Evolutionary conservation across 108 stramenopile species (phyloP).

Genomic region (Hondaea fermentalgiana): DNA sequence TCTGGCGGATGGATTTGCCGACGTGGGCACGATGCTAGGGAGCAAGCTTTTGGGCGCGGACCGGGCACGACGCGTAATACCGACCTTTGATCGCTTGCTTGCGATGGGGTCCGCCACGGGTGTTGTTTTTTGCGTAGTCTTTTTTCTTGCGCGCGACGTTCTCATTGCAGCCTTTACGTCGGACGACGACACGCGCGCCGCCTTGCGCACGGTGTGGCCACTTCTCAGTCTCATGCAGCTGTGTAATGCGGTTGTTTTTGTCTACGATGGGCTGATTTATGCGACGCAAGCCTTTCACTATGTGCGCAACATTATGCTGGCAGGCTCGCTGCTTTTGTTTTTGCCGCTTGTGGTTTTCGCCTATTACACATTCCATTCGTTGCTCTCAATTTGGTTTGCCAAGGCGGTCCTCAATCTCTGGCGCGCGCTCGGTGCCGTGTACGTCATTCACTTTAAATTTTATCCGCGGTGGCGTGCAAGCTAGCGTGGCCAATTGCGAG

Average conservation of each 20-base stretch:
- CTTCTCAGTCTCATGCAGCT: background rate
- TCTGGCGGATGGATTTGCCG: conserved; percentile 10
- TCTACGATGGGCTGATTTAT: conserved; percentile 19
- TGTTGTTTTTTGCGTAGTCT: background rate
- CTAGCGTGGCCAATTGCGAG: background rate
- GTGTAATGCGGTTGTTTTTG: background rate
- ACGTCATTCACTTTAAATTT: background rate
- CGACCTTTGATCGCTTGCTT: background rate
- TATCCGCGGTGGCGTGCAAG: background rate
- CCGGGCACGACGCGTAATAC: background rate
- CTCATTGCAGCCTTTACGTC: background rate
- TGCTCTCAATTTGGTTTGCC: background rate
- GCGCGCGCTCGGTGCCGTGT: background rate
- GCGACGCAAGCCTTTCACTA: background rate
- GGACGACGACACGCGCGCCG: background rate
- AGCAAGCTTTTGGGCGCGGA: conserved; percentile 15
- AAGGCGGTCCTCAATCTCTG: background rate
- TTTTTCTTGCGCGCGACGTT: background rate
- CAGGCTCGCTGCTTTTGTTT: background rate
- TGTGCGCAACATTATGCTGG: conserved; percentile 16
- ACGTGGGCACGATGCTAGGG: conserved; percentile 13
- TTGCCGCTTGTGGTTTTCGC: background rate
- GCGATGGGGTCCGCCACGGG: background rate
- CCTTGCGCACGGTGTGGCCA: background rate
- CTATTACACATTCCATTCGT: background rate